These are phyloP conservation scores for Spergularia marina DNA, from an alignment of 148 eudicot genomes.

Conservation along the genomic window DNA sequence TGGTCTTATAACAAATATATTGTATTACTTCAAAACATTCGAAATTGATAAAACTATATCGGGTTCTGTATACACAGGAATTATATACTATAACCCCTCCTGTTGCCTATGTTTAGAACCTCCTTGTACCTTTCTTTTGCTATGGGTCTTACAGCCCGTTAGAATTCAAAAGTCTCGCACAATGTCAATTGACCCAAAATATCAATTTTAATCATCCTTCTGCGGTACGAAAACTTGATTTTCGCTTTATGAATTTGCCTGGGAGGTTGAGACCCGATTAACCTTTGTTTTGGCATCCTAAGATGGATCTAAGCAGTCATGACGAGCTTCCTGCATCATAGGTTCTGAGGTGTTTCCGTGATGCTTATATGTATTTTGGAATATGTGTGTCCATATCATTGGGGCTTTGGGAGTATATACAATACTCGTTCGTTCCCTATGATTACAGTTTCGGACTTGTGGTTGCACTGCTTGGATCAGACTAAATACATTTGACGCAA, in stretches of 20 bases:
- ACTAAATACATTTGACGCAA: neutral
- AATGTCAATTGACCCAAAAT: neutral
- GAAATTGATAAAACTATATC: neutral
- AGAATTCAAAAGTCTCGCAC: neutral
- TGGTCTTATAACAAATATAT: neutral
- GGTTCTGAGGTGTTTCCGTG: neutral
- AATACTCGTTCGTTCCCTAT: too few relatives aligned
- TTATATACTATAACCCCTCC: too few relatives aligned
- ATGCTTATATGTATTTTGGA: too few relatives aligned
- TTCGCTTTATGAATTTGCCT: too few relatives aligned
- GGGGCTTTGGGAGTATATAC: neutral
- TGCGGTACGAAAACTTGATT: too few relatives aligned
- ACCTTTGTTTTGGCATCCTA: too few relatives aligned
- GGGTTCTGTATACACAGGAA: neutral
- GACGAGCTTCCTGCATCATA: neutral
- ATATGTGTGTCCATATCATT: neutral
- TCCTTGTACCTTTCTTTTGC: neutral
- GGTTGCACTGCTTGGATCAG: neutral
- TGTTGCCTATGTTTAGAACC: too few relatives aligned
- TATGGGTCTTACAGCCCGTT: neutral
- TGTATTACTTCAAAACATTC: neutral
- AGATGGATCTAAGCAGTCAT: neutral
- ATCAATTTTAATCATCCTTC: neutral
- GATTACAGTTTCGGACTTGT: neutral
- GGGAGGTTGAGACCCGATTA: too few relatives aligned